Base-by-base conservation (phyloP, 345 rosid species). In the Citrus medica region DNA sequence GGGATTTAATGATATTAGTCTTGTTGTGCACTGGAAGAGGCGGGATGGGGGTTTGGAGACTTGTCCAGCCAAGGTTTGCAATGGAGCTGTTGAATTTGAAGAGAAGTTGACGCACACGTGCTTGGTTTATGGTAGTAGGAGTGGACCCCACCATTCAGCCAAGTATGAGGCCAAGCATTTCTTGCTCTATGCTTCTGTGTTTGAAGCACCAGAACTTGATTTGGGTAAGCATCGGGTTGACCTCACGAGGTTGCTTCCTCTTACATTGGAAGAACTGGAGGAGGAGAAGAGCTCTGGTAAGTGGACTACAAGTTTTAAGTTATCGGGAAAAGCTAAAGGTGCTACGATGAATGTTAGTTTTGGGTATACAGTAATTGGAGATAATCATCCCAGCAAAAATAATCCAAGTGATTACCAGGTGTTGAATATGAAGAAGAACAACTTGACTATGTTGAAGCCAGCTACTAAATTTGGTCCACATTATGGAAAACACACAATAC, bases 171-270 rank as follows among this genome's bases (percentile, higher is more conserved):
- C 97, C 13, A 95, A 92, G 80, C 97, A 92, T 89, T 95, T 93
- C 87, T 85, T 93, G 89, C 89, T 95, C 53, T 92, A 86, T 80
- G 94, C 86, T 51, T 80, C 90, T 56, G 83, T 88, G 75, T 80
- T 82, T 79, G 92, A 88, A 77, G 82, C 84, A 24, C 92, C 89
- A 1, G 98, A 89, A 71, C 84, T 91, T 85, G 98, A 95, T 86
- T 82, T 95, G 85, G 99, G 99, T 55, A 95, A 93, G 89, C 99
- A 95, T 80, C 92, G 98, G 74, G 88, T 95, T 83, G 99, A 95
- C 71, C 94, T 95, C 76, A 91, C 99, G 1, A 91, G 91, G 76
- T 79, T 95, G 84, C 95, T 95, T 82, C 99, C 99, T 68, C 89
- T 92, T 78, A 91, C 99, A 22, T 82, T 93, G 82, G 99, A 95